Conservation (phyloP, 441 rosid genomes). For the Croton laevigatus region DNA sequence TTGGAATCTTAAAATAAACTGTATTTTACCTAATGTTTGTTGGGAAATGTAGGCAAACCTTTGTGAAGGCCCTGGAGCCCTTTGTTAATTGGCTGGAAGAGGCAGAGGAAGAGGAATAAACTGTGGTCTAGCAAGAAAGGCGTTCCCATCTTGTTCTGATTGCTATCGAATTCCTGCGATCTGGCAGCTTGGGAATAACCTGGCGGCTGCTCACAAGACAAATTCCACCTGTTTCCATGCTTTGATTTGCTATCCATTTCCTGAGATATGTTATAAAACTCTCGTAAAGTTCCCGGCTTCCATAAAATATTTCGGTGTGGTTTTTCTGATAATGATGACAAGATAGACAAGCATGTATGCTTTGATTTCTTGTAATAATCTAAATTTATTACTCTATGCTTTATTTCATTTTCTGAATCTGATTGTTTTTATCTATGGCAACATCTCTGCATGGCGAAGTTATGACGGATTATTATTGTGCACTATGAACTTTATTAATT, state of each 20-base stretch:
- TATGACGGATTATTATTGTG: too few species aligned
- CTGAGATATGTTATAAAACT: too few species aligned
- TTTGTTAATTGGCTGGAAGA: slow-evolving; percentile 97
- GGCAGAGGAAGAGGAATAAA: slow-evolving; percentile 93
- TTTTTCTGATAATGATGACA: slow-evolving; percentile 11
- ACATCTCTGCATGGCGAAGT: too few species aligned
- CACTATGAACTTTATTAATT: too few species aligned
- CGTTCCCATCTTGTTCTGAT: not conserved
- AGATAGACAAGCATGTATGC: slow-evolving; percentile 5
- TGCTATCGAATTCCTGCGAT: slow-evolving; percentile 17
- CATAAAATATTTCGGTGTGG: slow-evolving; percentile 23
- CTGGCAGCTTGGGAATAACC: slow-evolving; percentile 10
- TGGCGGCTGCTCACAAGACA: too few species aligned
- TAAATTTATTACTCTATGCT: slow-evolving; percentile 1
- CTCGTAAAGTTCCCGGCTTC: slow-evolving; percentile 7
- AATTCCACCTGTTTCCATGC: too few species aligned
- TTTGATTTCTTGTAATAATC: slow-evolving; percentile 16
- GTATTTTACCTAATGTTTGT: not conserved
- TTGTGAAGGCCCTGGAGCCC: slow-evolving; percentile 91
- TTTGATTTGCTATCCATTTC: too few species aligned
- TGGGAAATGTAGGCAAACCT: slow-evolving; percentile 57
- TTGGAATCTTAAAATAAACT: not conserved
- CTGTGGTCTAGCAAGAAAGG: not conserved
- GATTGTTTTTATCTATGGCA: not conserved
- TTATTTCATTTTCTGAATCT: not conserved